These are phyloP conservation scores for Wickerhamomyces sydowiorum DNA, from an alignment of 805 yeast species.

Conservation along the genomic window DNA sequence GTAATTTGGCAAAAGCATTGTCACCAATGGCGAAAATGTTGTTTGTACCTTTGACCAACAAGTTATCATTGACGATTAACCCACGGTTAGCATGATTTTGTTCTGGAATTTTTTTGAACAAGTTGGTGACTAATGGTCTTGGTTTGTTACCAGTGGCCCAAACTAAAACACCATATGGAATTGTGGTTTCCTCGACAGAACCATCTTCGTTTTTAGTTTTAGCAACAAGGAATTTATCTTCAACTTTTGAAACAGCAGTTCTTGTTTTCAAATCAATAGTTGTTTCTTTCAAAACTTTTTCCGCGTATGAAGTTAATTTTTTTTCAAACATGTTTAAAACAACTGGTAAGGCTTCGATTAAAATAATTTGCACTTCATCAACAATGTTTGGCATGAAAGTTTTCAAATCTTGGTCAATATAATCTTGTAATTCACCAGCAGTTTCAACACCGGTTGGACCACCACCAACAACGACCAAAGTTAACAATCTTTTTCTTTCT, in stretches of 20 bases:
- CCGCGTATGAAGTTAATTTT: slow-evolving; percentile 38
- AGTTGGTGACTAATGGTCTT: slow-evolving; percentile 62
- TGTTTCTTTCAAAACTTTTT: slow-evolving; percentile 34
- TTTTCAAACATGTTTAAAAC: slow-evolving; percentile 55
- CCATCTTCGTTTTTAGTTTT: slow-evolving; percentile 72
- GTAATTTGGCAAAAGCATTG: slow-evolving; percentile 81
- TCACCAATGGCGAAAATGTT: slow-evolving; percentile 90
- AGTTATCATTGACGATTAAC: slow-evolving; percentile 68
- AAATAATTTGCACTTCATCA: slow-evolving; percentile 74
- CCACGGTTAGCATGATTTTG: slow-evolving; percentile 86
- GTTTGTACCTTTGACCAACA: slow-evolving; percentile 76
- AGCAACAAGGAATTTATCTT: slow-evolving; percentile 64
- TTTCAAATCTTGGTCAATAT: slow-evolving; percentile 82
- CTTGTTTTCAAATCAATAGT: slow-evolving; percentile 74
- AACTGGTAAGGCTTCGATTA: slow-evolving; percentile 88
- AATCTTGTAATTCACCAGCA: slow-evolving; percentile 94
- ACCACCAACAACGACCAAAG: slow-evolving; percentile 91
- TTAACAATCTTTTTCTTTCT: slow-evolving; percentile 80
- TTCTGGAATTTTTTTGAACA: slow-evolving; percentile 66
- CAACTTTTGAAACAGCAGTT: slow-evolving; percentile 88
- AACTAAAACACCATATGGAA: slow-evolving; percentile 89
- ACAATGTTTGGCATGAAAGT: slow-evolving; percentile 87
- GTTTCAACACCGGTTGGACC: slow-evolving; percentile 98
- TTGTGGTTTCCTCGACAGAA: slow-evolving; percentile 41
- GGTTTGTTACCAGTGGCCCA: slow-evolving; percentile 98